Conservation (phyloP, 805 yeast species). For the Candida oleophila region DNA sequence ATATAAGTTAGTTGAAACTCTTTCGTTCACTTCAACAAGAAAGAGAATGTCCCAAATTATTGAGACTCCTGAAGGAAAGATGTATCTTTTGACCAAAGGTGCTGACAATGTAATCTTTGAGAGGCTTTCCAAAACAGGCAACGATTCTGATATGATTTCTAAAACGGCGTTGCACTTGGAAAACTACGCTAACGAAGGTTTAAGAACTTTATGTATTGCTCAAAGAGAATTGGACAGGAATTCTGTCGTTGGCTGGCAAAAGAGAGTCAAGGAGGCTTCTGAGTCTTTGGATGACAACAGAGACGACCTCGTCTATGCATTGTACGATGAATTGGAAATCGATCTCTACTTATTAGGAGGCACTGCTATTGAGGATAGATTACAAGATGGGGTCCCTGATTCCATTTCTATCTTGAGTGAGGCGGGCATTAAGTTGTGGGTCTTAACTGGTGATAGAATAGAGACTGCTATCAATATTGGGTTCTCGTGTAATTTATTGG, state of each 20-base stretch:
- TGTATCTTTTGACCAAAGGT: constrained; percentile 61
- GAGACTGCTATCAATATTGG: constrained; percentile 87
- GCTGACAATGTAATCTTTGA: constrained; percentile 71
- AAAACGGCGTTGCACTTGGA: constrained; percentile 65
- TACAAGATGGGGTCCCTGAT: constrained; percentile 78
- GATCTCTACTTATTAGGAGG: constrained; percentile 65
- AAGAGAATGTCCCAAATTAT: constrained; percentile 78
- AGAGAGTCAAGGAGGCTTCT: constrained; percentile 55
- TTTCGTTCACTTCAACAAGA: constrained; percentile 69
- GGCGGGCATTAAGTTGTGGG: constrained; percentile 84
- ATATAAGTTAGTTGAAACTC: constrained; percentile 51
- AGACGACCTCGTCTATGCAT: constrained; percentile 52
- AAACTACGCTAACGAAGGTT: constrained; percentile 72
- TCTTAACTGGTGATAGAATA: constrained; percentile 77
- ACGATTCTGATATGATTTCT: constrained; percentile 45
- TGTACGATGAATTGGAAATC: constrained; percentile 60
- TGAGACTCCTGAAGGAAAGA: constrained; percentile 38
- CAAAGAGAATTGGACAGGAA: constrained; percentile 46
- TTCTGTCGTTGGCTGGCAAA: constrained; percentile 54
- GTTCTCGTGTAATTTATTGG: constrained; percentile 70
- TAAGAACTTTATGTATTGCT: constrained; percentile 74
- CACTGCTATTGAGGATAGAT: constrained; percentile 78
- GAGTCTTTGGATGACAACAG: constrained; percentile 55
- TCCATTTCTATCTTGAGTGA: constrained; percentile 62
- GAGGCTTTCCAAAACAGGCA: constrained; percentile 28